phyloP scores from a whole-genome alignment of 2,329 filamentous ascomycete species.

The Plenodomus tracheiphilus region DNA sequence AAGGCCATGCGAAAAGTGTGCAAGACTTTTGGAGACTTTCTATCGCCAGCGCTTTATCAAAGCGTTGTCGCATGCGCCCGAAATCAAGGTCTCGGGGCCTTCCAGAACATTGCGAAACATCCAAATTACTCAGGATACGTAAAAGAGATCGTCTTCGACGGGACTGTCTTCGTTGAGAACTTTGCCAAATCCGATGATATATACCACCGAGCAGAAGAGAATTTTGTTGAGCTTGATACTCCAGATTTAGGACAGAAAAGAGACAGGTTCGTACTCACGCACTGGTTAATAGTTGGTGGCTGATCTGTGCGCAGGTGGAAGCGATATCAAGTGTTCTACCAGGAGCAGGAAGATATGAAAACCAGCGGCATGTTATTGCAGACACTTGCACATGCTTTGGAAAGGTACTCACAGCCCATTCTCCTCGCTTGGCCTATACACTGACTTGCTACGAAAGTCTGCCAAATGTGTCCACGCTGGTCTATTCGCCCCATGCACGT shows the following conservation, averaged over 20 bases:
- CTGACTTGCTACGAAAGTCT: slow-evolving; percentile 8
- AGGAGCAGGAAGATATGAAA: slow-evolving; percentile 34
- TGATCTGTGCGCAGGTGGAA: slow-evolving; percentile 21
- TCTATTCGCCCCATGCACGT: slow-evolving; percentile 30
- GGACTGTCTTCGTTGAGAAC: slow-evolving; percentile 21
- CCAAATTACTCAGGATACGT: slow-evolving; percentile 29
- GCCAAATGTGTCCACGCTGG: slow-evolving; percentile 27
- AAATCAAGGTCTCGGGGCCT: slow-evolving; percentile 32
- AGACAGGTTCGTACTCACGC: no score
- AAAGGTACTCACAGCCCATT: not conserved
- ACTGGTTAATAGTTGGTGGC: slow-evolving; percentile 4
- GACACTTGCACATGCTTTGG: slow-evolving; percentile 24
- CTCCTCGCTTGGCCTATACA: no score
- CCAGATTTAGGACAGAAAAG: slow-evolving; percentile 10
- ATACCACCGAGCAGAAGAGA: slow-evolving; percentile 9
- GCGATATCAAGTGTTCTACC: slow-evolving; percentile 25
- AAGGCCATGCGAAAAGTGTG: slow-evolving; percentile 29
- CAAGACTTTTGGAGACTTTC: slow-evolving; percentile 24
- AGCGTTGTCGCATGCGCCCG: slow-evolving; percentile 31
- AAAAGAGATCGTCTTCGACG: slow-evolving; percentile 39
- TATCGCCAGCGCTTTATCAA: slow-evolving; percentile 28
- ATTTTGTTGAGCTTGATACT: slow-evolving; percentile 5
- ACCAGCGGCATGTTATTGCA: slow-evolving; percentile 25
- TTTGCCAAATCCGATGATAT: slow-evolving; percentile 15
- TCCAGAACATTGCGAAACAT: slow-evolving; percentile 31